Evolutionary conservation across 306 rosid species (phyloP).

Genomic region (Dalbergia oliveri): DNA sequence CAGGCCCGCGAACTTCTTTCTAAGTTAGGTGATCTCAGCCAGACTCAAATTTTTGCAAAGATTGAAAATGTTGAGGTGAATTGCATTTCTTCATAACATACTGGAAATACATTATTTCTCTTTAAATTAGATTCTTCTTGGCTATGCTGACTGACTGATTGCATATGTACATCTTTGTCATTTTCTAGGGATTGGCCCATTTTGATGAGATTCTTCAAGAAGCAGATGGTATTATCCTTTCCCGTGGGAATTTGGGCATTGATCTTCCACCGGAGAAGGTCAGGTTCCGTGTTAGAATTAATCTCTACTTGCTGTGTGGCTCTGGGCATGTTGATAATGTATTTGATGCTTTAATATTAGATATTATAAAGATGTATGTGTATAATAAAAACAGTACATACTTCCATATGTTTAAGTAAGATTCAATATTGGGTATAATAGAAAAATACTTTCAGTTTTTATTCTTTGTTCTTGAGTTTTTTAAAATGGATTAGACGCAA

Average conservation of each 20-base stretch:
- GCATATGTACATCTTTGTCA: slow-evolving; percentile 29
- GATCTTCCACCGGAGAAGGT: slow-evolving; percentile 99
- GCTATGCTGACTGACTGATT: slow-evolving; percentile 20
- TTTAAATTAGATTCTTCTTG: slow-evolving; percentile 26
- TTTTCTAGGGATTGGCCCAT: slow-evolving; percentile 81
- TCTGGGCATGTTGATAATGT: slow-evolving; percentile 20
- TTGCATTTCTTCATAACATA: slow-evolving; percentile 36
- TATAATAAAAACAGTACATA: slow-evolving; percentile 8
- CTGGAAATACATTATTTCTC: slow-evolving; percentile 11
- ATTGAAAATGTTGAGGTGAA: slow-evolving; percentile 90
- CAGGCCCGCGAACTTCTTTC: slow-evolving; percentile 91
- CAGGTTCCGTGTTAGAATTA: slow-evolving; percentile 39
- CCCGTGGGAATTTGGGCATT: slow-evolving; percentile 96
- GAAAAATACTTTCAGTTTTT: background rate
- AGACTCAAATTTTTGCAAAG: slow-evolving; percentile 93
- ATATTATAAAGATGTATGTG: slow-evolving; percentile 22
- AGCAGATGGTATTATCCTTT: slow-evolving; percentile 93
- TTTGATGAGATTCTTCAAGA: slow-evolving; percentile 93
- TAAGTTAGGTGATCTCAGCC: slow-evolving; percentile 70
- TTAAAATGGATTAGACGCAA: background rate
- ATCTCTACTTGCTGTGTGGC: slow-evolving; percentile 20
- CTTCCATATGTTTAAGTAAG: slow-evolving; percentile 3
- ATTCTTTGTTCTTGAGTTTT: slow-evolving; percentile 3
- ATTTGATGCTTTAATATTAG: background rate
- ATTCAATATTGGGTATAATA: background rate